Conservation (phyloP, 768 basidiomycete genomes). For the Bullera alba region DNA sequence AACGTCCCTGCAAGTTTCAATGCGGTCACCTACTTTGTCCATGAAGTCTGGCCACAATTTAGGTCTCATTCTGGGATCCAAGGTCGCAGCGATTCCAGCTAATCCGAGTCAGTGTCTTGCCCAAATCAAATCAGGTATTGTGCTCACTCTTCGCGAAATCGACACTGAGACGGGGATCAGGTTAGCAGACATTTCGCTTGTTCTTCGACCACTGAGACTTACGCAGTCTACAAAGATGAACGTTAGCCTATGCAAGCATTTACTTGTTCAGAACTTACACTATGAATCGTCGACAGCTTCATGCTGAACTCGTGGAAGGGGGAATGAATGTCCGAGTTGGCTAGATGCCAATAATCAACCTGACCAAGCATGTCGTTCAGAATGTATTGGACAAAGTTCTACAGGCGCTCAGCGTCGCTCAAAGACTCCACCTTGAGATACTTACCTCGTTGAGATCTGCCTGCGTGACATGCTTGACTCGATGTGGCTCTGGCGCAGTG, state of each 20-base stretch:
- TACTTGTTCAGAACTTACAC: constrained; percentile 25
- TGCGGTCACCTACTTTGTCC: constrained; percentile 35
- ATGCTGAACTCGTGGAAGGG: constrained; percentile 30
- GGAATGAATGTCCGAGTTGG: constrained; percentile 21
- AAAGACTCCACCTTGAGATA: neutral
- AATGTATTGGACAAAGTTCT: constrained; percentile 44
- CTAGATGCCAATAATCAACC: constrained; percentile 41
- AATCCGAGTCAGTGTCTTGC: neutral
- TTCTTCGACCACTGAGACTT: neutral
- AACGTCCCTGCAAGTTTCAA: no score
- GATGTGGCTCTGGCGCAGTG: constrained; percentile 27
- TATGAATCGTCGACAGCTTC: constrained; percentile 36
- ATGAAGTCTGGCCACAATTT: constrained; percentile 44
- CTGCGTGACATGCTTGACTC: constrained; percentile 30
- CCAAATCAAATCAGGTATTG: neutral
- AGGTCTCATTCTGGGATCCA: constrained; percentile 21
- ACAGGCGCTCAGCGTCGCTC: constrained; percentile 1
- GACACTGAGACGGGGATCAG: constrained; percentile 18
- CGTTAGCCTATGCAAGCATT: neutral
- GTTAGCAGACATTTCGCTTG: neutral
- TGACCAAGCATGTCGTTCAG: constrained; percentile 45
- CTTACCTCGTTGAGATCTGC: constrained; percentile 34
- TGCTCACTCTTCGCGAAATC: constrained; percentile 44
- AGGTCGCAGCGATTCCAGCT: constrained; percentile 36
- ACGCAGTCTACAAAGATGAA: constrained; percentile 26